phyloP scores from a whole-genome alignment of 106 monocot genomes.

The Apostasia shenzhenica region DNA sequence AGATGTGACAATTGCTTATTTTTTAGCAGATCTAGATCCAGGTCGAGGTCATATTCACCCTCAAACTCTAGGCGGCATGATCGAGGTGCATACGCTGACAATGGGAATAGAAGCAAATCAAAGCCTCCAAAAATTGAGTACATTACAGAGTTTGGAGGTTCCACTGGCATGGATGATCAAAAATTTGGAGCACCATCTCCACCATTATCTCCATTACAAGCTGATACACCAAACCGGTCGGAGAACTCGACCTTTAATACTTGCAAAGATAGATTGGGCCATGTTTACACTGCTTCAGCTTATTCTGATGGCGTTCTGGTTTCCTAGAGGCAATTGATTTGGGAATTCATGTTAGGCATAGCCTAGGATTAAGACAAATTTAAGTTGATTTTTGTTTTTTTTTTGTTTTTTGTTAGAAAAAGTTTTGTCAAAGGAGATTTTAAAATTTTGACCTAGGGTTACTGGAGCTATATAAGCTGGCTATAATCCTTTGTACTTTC shows the following conservation, averaged over 20 bases:
- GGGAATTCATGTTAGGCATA: constrained; percentile 11
- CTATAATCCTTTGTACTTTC: constrained; percentile 2
- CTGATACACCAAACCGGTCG: constrained; percentile 78
- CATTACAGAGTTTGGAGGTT: constrained; percentile 93
- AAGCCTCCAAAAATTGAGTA: constrained; percentile 86
- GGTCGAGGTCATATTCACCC: constrained; percentile 72
- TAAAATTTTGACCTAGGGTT: not conserved
- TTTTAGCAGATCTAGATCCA: constrained; percentile 63
- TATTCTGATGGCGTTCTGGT: constrained; percentile 48
- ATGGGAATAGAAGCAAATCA: constrained; percentile 59
- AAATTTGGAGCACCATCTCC: constrained; percentile 70
- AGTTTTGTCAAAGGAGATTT: not conserved
- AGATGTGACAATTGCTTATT: not conserved
- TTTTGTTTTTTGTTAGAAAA: not conserved
- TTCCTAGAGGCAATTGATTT: constrained; percentile 23
- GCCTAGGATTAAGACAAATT: not conserved
- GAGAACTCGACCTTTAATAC: constrained; percentile 82
- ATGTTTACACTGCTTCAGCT: constrained; percentile 72
- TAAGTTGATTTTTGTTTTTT: constrained; percentile 1
- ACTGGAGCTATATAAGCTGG: too few species aligned
- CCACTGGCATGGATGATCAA: constrained; percentile 34
- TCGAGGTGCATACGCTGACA: constrained; percentile 47
- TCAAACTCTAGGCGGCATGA: constrained; percentile 62
- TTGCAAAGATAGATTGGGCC: constrained; percentile 86
- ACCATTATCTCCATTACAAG: constrained; percentile 75